Evolutionary conservation across 768 basidiomycete genomes (phyloP), one percentile per base, ranked within the genome.

Genomic region (Boletales sp.): DNA sequence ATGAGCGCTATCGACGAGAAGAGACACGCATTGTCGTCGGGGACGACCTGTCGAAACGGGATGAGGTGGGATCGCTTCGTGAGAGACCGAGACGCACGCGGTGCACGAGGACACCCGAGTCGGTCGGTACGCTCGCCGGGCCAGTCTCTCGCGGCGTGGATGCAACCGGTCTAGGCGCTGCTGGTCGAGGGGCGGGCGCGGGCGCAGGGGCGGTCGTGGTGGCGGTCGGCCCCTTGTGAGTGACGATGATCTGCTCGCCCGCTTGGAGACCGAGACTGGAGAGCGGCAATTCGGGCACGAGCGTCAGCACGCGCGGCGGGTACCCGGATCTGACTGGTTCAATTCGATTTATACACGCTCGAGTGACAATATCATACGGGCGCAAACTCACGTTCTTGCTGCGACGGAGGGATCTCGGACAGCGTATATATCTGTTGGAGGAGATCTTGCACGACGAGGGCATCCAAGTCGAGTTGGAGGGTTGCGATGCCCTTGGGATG

Each of bases 11-110:
- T 74, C 3, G 93, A 84, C 4, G 87, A 87, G 72, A 97, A 98
- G 29, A 98, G 73, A 67, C 95, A 98, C 2, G 92, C 89, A 61
- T 98, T 98, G 70, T 98, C 95, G 61, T 98, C 95, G n/a, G 94
- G 94, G 15, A 95, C 91, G 48, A 93, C 77, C 82, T 89, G 21
- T 14, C 42, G 7, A 8, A n/a, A 17, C 11, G 35, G 48, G 54
- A 34, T 11, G 11, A 34, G 32, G 11, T 9, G 14, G 32, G 32
- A 10, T 34, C 32, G 14, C 14, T 4, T 34, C 21, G 21, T 21
- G 21, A 21, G 21, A 21, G 21, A 21, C 21, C 21, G 21, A 21
- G 21, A 21, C 41, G 24, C 62, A 90, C 90, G 52, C 86, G 73
- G 61, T 91, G 88, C n/a, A 92, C 70, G 15, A 92, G 74, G 46